Percentiles rank a stretch among this genome's conserved stretches.
phyloP scores from a whole-genome alignment of 2,329 filamentous ascomycete genomes.

The Phialemoniopsis sp. region DNA sequence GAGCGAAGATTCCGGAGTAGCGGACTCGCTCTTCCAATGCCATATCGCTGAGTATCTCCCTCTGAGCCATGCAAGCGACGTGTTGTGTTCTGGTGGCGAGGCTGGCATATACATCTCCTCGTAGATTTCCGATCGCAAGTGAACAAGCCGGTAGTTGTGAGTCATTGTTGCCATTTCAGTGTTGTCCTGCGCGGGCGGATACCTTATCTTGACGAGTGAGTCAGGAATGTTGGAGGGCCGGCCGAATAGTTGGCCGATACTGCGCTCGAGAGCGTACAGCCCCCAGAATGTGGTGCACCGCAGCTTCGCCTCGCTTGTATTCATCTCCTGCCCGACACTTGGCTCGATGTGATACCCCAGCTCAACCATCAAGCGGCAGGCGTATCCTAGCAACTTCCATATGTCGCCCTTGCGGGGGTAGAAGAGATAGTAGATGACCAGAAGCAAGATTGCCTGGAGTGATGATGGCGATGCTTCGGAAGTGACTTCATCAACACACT shows the following conservation, averaged over 20 bases:
- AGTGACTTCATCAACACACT: constrained; percentile 12
- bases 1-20: constrained; percentile 6
- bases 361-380: constrained; percentile 16
- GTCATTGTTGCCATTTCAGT: constrained; percentile 16
- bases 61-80: constrained; percentile 7
- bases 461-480: constrained; percentile 9
- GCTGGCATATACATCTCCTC: constrained; percentile 13
- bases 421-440: constrained; percentile 11
- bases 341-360: constrained; percentile 24
- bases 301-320: constrained; percentile 2
- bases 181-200: constrained; percentile 15
- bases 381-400: constrained; percentile 13
- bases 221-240: constrained; percentile 28
- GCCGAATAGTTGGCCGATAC: constrained; percentile 28
- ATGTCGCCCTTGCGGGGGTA: constrained; percentile 11
- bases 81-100: not conserved
- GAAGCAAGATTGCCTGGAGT: constrained; percentile 9
- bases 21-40: constrained; percentile 9
- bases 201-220: constrained; percentile 27
- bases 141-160: constrained; percentile 27
- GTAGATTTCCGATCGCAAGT: constrained; percentile 28
- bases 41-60: constrained; percentile 7
- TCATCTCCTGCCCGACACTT: constrained; percentile 7
- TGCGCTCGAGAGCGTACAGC: constrained; percentile 27
- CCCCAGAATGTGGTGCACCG: constrained; percentile 24